A percentile compares a stretch with the other conserved stretches of the same genome.
Evolutionary conservation across 495 filamentous ascomycete species (phyloP).

Genomic region (Penicillium lagena): DNA sequence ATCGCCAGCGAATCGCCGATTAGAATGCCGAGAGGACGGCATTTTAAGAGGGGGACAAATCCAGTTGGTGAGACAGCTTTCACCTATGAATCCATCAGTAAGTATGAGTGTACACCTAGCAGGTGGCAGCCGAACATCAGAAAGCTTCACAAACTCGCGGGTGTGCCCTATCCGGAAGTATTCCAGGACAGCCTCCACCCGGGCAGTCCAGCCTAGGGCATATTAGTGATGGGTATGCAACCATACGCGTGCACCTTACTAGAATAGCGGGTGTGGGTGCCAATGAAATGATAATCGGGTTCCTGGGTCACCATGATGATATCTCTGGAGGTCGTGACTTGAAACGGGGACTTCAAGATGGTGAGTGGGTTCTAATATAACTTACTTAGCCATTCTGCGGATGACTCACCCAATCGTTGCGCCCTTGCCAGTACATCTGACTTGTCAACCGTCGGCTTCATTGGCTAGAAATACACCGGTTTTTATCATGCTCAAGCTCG

Average conservation of each 20-base stretch:
- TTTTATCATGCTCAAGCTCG: too few species aligned
- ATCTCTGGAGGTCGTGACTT: neutral
- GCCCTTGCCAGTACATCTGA: too few species aligned
- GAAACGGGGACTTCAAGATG: neutral
- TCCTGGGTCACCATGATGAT: conserved; percentile 6
- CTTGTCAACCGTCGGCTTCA: too few species aligned
- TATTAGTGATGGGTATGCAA: neutral
- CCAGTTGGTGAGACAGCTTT: conserved; percentile 23
- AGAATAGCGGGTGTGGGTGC: conserved; percentile 27
- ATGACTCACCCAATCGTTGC: too few species aligned
- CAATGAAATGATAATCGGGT: conserved; percentile 26
- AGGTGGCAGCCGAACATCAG: conserved; percentile 10
- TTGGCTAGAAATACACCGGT: too few species aligned
- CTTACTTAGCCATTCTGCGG: too few species aligned
- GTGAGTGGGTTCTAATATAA: too few species aligned
- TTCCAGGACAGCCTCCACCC: conserved; percentile 28
- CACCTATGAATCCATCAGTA: conserved; percentile 8
- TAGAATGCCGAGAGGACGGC: conserved; percentile 18
- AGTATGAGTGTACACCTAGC: neutral
- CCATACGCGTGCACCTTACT: conserved; percentile 9
- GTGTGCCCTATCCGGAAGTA: conserved; percentile 30
- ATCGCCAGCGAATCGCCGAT: conserved; percentile 50
- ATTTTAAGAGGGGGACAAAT: conserved; percentile 26
- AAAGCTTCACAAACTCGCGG: conserved; percentile 11
- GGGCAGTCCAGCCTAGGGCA: conserved; percentile 27